Conservation (phyloP, 2,329 filamentous ascomycete genomes). For the Cercospora sp. region DNA sequence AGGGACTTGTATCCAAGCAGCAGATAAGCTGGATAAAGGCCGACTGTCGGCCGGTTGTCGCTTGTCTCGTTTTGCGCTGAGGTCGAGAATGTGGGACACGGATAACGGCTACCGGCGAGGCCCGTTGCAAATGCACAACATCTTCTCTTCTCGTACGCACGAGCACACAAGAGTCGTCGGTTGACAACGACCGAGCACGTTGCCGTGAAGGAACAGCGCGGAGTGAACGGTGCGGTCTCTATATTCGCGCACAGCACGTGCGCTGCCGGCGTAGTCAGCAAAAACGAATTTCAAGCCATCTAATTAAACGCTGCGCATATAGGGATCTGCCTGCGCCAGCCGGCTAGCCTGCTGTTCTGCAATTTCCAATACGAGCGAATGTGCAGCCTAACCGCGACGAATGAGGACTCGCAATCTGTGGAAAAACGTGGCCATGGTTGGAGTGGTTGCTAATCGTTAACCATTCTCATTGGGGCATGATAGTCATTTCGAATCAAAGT, state of each 20-base stretch:
- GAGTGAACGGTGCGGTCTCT: not conserved
- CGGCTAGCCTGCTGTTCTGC: slow-evolving; percentile 2
- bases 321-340: slow-evolving; percentile 13
- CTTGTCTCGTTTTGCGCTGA: not conserved
- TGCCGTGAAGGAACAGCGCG: not conserved
- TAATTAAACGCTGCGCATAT: slow-evolving; percentile 13
- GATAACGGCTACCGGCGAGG: not conserved
- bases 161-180: not conserved
- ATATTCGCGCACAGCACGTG: not conserved
- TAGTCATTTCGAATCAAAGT: slow-evolving; percentile 22
- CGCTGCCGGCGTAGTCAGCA: not conserved
- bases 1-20: slow-evolving; percentile 1
- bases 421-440: not conserved
- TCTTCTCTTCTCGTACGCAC: not conserved
- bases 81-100: not conserved
- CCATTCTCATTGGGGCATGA: slow-evolving; percentile 21
- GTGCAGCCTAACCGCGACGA: not conserved
- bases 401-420: not conserved
- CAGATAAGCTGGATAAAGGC: not conserved
- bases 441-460: slow-evolving; percentile 16
- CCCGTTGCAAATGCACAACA: slow-evolving; percentile 2
- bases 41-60: not conserved
- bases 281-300: not conserved
- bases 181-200: not conserved
- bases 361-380: slow-evolving; percentile 14